Percentiles rank a stretch among this genome's conserved stretches.
Conservation (phyloP, 805 yeast species). For the Yarrowia sp. region DNA sequence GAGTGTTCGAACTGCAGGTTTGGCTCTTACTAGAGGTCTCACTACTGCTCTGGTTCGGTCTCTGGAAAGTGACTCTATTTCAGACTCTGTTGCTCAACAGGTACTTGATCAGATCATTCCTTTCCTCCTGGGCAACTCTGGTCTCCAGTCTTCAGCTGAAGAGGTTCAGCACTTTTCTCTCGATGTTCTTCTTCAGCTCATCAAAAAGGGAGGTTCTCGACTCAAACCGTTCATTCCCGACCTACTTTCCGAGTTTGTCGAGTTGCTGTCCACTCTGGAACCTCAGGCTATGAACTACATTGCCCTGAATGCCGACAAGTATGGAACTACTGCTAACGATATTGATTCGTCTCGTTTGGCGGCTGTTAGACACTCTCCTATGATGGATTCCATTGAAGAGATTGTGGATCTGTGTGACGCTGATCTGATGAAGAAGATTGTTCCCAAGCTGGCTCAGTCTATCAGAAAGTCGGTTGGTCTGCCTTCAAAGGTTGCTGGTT, state of each 20-base stretch:
- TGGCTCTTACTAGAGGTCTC: conserved; percentile 61
- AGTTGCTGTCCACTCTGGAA: conserved; percentile 79
- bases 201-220: conserved; percentile 60
- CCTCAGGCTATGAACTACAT: conserved; percentile 87
- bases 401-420: conserved; percentile 60
- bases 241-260: conserved; percentile 65
- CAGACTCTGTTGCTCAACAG: conserved; percentile 43
- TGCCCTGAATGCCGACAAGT: conserved; percentile 84
- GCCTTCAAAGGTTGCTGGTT: conserved; percentile 86
- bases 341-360: conserved; percentile 76
- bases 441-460: conserved; percentile 52
- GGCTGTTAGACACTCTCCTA: conserved; percentile 75
- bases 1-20: conserved; percentile 82
- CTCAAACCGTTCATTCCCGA: conserved; percentile 63
- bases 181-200: conserved; percentile 68
- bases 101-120: conserved; percentile 66
- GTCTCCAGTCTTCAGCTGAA: conserved; percentile 79
- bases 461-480: conserved; percentile 76
- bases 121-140: conserved; percentile 72
- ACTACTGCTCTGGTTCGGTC: conserved; percentile 61
- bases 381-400: conserved; percentile 81
- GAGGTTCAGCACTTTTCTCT: conserved; percentile 77
- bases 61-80: conserved; percentile 44
- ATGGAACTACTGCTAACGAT: conserved; percentile 64
- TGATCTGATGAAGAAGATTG: conserved; percentile 48